Evolutionary conservation across 352 stramenopile genomes (phyloP).

Genomic region (Phytophthora rubi): DNA sequence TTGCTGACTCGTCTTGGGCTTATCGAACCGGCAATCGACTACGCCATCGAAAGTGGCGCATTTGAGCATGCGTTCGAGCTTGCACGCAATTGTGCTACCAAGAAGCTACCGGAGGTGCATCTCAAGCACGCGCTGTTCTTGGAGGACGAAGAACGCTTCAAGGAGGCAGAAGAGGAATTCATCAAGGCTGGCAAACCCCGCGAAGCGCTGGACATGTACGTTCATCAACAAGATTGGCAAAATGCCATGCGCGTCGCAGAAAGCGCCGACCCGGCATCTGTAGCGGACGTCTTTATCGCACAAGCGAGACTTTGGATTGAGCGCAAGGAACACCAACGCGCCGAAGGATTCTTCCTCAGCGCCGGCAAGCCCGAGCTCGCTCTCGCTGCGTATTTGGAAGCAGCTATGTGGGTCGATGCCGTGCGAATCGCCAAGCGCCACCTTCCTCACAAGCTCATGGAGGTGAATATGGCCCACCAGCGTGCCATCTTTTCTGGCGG

Average conservation of each 20-base stretch:
- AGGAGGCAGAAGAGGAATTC: constrained; percentile 93
- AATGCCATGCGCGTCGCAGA: constrained; percentile 93
- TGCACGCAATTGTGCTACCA: constrained; percentile 79
- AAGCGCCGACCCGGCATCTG: constrained; percentile 86
- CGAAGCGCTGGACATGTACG: constrained; percentile 96
- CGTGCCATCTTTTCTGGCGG: constrained; percentile 79
- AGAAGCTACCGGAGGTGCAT: constrained; percentile 93
- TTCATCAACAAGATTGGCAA: constrained; percentile 94
- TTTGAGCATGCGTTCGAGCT: constrained; percentile 95
- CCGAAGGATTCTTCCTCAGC: constrained; percentile 92
- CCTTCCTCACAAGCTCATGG: constrained; percentile 92
- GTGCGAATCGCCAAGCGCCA: constrained; percentile 91
- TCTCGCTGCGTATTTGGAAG: constrained; percentile 88
- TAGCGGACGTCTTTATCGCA: constrained; percentile 92
- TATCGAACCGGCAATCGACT: constrained; percentile 94
- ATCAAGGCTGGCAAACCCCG: constrained; percentile 92
- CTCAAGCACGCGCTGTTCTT: constrained; percentile 94
- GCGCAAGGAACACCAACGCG: constrained; percentile 81
- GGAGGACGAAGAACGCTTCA: constrained; percentile 94
- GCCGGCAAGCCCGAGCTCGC: constrained; percentile 92
- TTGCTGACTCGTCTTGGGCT: constrained; percentile 91
- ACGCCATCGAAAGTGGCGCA: constrained; percentile 90
- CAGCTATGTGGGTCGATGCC: constrained; percentile 88
- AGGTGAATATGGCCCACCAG: constrained; percentile 90
- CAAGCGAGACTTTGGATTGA: constrained; percentile 90